Conservation (phyloP, 176 grass and related monocot species). For the Olyra latifolia region DNA sequence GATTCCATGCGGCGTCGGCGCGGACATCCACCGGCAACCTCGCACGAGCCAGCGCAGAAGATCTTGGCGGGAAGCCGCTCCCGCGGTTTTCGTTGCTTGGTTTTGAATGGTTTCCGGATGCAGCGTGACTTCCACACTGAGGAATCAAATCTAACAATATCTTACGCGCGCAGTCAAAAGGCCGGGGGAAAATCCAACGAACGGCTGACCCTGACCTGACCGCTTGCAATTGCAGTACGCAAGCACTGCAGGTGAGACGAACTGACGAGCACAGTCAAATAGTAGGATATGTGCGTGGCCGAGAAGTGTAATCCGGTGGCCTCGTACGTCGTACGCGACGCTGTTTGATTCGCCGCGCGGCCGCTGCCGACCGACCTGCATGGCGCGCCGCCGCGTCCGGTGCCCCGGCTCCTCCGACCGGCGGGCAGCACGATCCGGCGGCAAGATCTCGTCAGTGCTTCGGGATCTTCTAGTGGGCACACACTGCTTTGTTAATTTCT, state of each 20-base stretch:
- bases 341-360: neutral
- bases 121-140: neutral
- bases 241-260: neutral
- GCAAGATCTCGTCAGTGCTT: neutral
- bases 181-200: neutral
- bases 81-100: constrained; percentile 18
- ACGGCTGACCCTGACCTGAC: neutral
- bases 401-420: neutral
- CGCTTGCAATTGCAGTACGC: neutral
- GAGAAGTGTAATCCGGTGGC: neutral
- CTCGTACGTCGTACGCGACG: neutral
- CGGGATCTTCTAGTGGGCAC: neutral
- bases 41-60: neutral
- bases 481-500: no score
- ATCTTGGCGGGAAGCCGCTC: neutral
- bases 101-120: neutral
- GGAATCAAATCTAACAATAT: neutral
- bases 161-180: neutral
- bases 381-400: neutral
- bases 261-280: neutral
- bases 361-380: neutral
- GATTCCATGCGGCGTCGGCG: neutral
- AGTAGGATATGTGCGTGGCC: neutral
- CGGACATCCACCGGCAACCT: neutral
- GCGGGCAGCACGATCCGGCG: neutral